Conservation (phyloP, 1,284 basidiomycete species). For the Rhodotorula sp. region DNA sequence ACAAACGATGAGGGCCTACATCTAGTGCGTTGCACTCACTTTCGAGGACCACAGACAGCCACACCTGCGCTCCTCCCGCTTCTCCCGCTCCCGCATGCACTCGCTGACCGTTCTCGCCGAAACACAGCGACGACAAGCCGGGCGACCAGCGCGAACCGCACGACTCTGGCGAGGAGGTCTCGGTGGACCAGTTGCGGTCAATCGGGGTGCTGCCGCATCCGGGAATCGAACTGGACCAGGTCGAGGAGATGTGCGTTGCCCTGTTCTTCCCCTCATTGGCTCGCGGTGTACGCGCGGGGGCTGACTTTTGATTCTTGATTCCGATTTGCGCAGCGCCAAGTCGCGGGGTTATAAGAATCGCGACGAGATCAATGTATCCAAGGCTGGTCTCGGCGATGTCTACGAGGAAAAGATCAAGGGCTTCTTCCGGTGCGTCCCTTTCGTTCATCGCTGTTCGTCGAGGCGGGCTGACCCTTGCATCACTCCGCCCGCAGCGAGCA, state of each 20-base stretch:
- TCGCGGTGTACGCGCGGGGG: neutral
- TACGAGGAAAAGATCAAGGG: conserved; percentile 74
- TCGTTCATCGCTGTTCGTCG: neutral
- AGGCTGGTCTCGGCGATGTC: conserved; percentile 67
- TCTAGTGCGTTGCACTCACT: conserved; percentile 6
- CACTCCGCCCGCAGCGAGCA: conserved; percentile 51
- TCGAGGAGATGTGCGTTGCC: conserved; percentile 52
- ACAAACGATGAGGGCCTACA: conserved; percentile 11
- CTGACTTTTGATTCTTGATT: neutral
- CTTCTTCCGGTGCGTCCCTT: conserved; percentile 67
- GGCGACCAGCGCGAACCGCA: conserved; percentile 76
- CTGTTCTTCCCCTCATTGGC: neutral
- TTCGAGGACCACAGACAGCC: neutral
- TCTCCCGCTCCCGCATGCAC: neutral
- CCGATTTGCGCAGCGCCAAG: conserved; percentile 50
- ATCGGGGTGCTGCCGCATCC: conserved; percentile 63
- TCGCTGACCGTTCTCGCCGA: neutral
- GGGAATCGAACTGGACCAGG: conserved; percentile 59
- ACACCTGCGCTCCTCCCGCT: too few species aligned
- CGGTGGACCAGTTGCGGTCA: conserved; percentile 54
- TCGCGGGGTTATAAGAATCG: conserved; percentile 70
- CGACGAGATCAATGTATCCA: conserved; percentile 65
- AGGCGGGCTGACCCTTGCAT: too few species aligned
- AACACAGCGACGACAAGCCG: conserved; percentile 29
- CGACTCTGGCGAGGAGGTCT: conserved; percentile 61